Evolutionary conservation across 805 yeast species (phyloP).

Genomic region (Metschnikowia lunata): DNA sequence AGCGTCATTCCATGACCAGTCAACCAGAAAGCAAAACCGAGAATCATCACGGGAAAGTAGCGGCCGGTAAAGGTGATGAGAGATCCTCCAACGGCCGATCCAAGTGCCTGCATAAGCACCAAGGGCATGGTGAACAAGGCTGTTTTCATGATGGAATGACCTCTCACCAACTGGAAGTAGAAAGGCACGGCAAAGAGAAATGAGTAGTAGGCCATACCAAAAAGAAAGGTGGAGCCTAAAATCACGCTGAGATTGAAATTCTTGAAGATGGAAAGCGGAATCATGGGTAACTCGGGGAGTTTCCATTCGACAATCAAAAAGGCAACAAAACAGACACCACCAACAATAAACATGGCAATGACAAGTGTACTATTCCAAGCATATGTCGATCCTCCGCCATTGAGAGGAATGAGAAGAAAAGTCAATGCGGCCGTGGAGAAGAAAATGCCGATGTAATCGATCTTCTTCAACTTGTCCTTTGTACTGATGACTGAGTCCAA

Average conservation of each 20-base stretch:
- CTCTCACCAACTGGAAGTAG: slow-evolving; percentile 45
- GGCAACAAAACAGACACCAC: slow-evolving; percentile 29
- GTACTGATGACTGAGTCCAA: slow-evolving; percentile 26
- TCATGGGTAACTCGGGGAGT: slow-evolving; percentile 48
- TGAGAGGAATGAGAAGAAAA: slow-evolving; percentile 49
- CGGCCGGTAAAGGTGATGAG: slow-evolving; percentile 41
- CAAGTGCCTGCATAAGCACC: slow-evolving; percentile 35
- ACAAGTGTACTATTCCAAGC: slow-evolving; percentile 47
- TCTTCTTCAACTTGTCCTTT: slow-evolving; percentile 36
- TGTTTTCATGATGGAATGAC: slow-evolving; percentile 33
- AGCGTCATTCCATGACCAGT: slow-evolving; percentile 39
- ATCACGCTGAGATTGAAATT: slow-evolving; percentile 30
- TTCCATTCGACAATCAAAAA: slow-evolving; percentile 51
- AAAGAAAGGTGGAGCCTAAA: slow-evolving; percentile 35
- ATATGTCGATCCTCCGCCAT: slow-evolving; percentile 59
- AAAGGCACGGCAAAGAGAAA: slow-evolving; percentile 47
- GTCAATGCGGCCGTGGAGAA: slow-evolving; percentile 46
- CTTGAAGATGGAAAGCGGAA: slow-evolving; percentile 45
- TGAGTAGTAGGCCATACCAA: slow-evolving; percentile 47
- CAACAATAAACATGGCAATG: slow-evolving; percentile 32
- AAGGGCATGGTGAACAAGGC: slow-evolving; percentile 41
- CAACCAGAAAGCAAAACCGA: slow-evolving; percentile 42
- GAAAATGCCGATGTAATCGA: slow-evolving; percentile 52
- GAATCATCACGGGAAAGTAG: slow-evolving; percentile 37
- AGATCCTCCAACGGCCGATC: slow-evolving; percentile 43